phyloP scores from a whole-genome alignment of 306 rosid species.

The Elaeagnus macrophylla region DNA sequence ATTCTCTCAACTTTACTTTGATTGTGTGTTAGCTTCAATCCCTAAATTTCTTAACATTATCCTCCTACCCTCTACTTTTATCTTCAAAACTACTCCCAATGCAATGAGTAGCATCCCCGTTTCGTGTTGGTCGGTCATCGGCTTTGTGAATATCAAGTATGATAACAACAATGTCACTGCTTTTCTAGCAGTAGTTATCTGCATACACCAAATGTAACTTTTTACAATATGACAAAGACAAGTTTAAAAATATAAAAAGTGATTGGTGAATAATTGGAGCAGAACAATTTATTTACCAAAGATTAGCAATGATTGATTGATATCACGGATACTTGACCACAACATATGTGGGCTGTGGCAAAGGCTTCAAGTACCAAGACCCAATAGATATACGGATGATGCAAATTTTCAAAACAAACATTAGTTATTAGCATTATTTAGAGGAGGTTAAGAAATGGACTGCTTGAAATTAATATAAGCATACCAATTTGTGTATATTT shows the following conservation, averaged over 20 bases:
- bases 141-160: slow-evolving; percentile 58
- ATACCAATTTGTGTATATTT: background rate
- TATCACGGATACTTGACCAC: slow-evolving; percentile 94
- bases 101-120: slow-evolving; percentile 47
- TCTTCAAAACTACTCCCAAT: slow-evolving; percentile 47
- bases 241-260: too few relatives aligned
- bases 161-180: slow-evolving; percentile 55
- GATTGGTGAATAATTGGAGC: too few relatives aligned
- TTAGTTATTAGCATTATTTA: too few relatives aligned
- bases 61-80: too few relatives aligned
- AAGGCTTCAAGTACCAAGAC: slow-evolving; percentile 83
- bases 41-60: too few relatives aligned
- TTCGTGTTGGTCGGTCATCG: slow-evolving; percentile 54
- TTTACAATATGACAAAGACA: too few relatives aligned
- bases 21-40: too few relatives aligned
- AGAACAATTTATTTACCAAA: slow-evolving; percentile 50
- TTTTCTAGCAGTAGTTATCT: slow-evolving; percentile 61
- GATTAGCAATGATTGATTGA: slow-evolving; percentile 84
- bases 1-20: too few relatives aligned
- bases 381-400: slow-evolving; percentile 87
- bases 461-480: background rate
- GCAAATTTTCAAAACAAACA: slow-evolving; percentile 16
- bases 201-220: too few relatives aligned
- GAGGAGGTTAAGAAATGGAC: background rate
- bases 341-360: slow-evolving; percentile 80